Percentiles rank a stretch among this genome's conserved stretches.
These are phyloP conservation scores for Triticum turgidum DNA, from an alignment of 176 grass and related monocot species.

Conservation along the genomic window DNA sequence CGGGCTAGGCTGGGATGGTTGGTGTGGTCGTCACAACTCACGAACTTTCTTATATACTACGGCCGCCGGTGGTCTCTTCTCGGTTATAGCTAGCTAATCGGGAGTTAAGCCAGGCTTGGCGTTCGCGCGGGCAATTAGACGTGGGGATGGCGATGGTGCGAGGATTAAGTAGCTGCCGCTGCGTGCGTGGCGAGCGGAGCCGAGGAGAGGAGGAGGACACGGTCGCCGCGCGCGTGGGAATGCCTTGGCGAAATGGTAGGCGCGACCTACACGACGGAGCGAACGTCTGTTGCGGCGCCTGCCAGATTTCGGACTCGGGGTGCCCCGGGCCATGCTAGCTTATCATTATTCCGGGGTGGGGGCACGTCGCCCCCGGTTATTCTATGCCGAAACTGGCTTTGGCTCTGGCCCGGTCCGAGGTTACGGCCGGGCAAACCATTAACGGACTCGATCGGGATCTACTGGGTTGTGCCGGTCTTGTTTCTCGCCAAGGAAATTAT, in stretches of 20 bases:
- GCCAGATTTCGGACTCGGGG: neutral
- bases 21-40: slow-evolving; percentile 4
- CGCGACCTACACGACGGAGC: slow-evolving; percentile 23
- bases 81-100: no score
- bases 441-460: no score
- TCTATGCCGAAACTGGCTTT: neutral
- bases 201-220: neutral
- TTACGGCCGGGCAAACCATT: neutral
- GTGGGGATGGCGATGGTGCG: slow-evolving; percentile 22
- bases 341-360: neutral
- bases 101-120: neutral
- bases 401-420: neutral
- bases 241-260: neutral
- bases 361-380: slow-evolving; percentile 5
- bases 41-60: slow-evolving; percentile 26
- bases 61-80: neutral
- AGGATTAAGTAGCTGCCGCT: neutral
- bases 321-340: no score
- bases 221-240: slow-evolving; percentile 47
- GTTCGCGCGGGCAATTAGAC: neutral
- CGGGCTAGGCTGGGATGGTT: slow-evolving; percentile 22
- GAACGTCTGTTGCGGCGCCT: slow-evolving; percentile 13
- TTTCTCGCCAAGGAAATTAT: no score
- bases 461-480: no score
- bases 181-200: neutral